Base-by-base conservation (phyloP, 2,329 filamentous ascomycete genomes). In the Cadophora gregata region DNA sequence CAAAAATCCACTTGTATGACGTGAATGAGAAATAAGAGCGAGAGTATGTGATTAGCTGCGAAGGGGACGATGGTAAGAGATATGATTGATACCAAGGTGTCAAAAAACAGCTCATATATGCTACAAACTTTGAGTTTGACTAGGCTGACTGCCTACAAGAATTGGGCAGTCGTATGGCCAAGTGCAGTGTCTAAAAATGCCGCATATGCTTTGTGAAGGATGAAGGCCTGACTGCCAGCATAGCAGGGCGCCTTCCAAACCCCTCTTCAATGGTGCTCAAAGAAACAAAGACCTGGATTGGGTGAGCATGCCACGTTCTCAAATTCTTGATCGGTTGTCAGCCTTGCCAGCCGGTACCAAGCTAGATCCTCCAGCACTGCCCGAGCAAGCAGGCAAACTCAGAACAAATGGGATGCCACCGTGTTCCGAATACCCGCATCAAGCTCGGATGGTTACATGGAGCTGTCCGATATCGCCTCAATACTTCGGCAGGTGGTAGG, bases 91-190 rank as follows among this genome's bases (percentile, higher is more conserved):
- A 31, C 16, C 21, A 25, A 29, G 38, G 36, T 48, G 38, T 60
- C 6, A 12, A 36, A 42, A 59, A 25, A 59, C 56, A 59, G 5
- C 33, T 45, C 56, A 59, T 59, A 59, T 45, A 59, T 47, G n/a
- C 21, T 16, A 56, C 31, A 56, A 10, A n/a, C 4, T 29, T 45
- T 38, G 48, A 16, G 21, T 25, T 56, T 63, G 59, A 62, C 36
- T 31, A 59, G 59, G 51, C 63, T 53, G 38, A 48, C 24, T 60
- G 25, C 14, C 14, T 3, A 21, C 21, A 19, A 31, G 38, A 29
- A 59, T 16, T 10, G 42, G 16, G 38, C 36, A 48, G 31, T 31
- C 16, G 16, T 25, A 48, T n/a, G 1, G 38, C 38, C 36, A 25
- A 47, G 47, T 60, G 58, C 38, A 33, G 38, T 33, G 16, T 27